These are phyloP conservation scores for Annulohypoxylon truncatum DNA, from an alignment of 2,329 filamentous ascomycete species.

Conservation along the genomic window DNA sequence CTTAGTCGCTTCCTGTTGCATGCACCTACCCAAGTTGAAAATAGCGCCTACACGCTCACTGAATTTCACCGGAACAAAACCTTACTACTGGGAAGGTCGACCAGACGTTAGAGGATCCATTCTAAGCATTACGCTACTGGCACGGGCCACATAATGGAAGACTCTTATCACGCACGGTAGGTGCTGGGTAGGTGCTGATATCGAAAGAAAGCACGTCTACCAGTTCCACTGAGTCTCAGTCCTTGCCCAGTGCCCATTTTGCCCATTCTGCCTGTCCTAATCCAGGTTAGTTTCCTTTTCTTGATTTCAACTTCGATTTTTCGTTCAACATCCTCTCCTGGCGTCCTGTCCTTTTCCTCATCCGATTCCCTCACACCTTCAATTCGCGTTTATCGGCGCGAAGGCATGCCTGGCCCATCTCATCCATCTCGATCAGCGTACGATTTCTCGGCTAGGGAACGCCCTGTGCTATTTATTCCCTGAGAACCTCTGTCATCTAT, in stretches of 20 bases:
- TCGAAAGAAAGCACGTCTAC: conserved; percentile 2
- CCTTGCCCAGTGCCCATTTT: background rate
- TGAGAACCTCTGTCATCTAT: conserved; percentile 1
- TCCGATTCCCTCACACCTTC: conserved; percentile 35
- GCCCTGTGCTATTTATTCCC: conserved; percentile 16
- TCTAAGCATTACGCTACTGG: background rate
- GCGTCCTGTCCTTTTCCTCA: conserved; percentile 45
- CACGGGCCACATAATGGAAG: conserved; percentile 13
- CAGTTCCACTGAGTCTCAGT: background rate
- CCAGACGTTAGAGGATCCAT: background rate
- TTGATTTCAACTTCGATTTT: conserved; percentile 43
- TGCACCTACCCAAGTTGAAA: background rate
- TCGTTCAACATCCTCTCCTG: conserved; percentile 40
- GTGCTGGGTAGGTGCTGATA: conserved; percentile 10
- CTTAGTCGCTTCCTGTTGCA: background rate
- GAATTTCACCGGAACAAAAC: background rate
- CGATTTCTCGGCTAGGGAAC: conserved; percentile 6
- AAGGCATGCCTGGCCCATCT: conserved; percentile 11
- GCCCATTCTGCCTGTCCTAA: conserved; percentile 19
- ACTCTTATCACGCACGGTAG: conserved; percentile 13
- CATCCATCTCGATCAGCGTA: conserved; percentile 1
- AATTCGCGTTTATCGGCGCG: conserved; percentile 31
- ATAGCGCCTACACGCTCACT: background rate
- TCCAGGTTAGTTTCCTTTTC: conserved; percentile 34
- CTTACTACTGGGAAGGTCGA: background rate